Evolutionary conservation across 1,284 basidiomycete genomes (phyloP), one percentile per base, ranked within the genome.

Genomic region (Tranzscheliella williamsii): DNA sequence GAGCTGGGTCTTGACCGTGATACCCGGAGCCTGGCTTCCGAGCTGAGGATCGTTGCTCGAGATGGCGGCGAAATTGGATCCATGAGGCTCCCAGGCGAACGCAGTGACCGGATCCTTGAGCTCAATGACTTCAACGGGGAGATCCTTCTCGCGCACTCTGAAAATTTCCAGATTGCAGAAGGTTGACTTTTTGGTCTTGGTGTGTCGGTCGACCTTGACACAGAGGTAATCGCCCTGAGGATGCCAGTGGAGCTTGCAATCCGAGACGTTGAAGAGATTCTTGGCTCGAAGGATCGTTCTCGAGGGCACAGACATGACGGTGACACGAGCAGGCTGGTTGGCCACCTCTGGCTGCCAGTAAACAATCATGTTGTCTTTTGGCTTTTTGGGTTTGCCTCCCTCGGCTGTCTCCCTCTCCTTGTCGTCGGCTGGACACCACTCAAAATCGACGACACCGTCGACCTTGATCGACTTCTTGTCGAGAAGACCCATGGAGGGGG

Each of bases 141-240:
- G 92, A 79, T 97, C 91, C 80, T 97, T 98, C 81, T 99, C 95
- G 50, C 95, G 87, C 53, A 97, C 86, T 50, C 93, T 86, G 84
- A 98, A 98, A 62, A 99, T 88, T 80, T 99, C 95, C 60, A 99
- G 83, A 80, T 98, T 99, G 81, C 93, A 95, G 82, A 93, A 98
- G 45, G 91, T 92, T 11, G 92, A 93, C 82, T 98, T 98, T 81
- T 97, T 97, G 17, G 92, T 95, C 83, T 98, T 98, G 35, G 94
- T 97, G 79, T 97, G 93, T 52, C 95, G 89, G 81, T 99, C 95
- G 50, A 99, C 95, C 81, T 96, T 97, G 80, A 98, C 95, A 74
- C 95, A 98, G 21, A 99, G 85, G 82, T 91, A 98, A 80, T 98
- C 93, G 40, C 95, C 95, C 78, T 95, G 90, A 75, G 94, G 95